Evolutionary conservation across 352 stramenopile genomes (phyloP).

Genomic region (Pythium phragmiticola): DNA sequence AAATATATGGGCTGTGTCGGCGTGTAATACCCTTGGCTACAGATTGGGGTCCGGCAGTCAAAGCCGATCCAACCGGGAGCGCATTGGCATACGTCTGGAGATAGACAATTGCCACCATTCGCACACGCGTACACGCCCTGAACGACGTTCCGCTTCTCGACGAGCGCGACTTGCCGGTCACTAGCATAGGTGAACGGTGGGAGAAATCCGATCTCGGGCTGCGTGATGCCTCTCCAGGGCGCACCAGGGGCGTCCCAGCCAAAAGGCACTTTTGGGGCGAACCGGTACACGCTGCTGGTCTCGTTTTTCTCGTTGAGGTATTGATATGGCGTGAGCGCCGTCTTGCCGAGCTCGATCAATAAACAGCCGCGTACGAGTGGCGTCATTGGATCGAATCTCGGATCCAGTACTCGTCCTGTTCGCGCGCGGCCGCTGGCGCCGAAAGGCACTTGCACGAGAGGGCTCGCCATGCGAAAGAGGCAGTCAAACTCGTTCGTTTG

Average conservation of each 20-base stretch:
- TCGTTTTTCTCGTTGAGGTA: conserved; percentile 85
- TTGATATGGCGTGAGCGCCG: conserved; percentile 82
- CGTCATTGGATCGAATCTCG: conserved; percentile 20
- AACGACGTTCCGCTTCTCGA: conserved; percentile 77
- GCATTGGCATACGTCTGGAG: conserved; percentile 92
- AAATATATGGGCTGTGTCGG: conserved; percentile 77
- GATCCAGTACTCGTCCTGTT: conserved; percentile 34
- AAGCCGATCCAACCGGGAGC: conserved; percentile 93
- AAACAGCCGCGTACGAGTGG: conserved; percentile 38
- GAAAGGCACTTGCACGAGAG: conserved; percentile 39
- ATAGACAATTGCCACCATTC: conserved; percentile 91
- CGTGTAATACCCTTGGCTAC: conserved; percentile 92
- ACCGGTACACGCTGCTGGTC: conserved; percentile 77
- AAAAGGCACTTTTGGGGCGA: conserved; percentile 79
- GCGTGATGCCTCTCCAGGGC: conserved; percentile 71
- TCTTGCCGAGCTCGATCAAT: conserved; percentile 84
- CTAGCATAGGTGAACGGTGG: conserved; percentile 58
- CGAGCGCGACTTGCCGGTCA: conserved; percentile 91
- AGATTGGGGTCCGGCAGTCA: conserved; percentile 95
- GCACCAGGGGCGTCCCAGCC: conserved; percentile 66
- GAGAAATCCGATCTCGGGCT: conserved; percentile 40
- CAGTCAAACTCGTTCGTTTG: conserved; percentile 94
- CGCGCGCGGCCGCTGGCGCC: conserved; percentile 25
- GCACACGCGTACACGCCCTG: conserved; percentile 95
- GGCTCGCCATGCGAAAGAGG: conserved; percentile 46